Conservation (phyloP, 2,329 filamentous ascomycete species). For the Sporothrix globosa region DNA sequence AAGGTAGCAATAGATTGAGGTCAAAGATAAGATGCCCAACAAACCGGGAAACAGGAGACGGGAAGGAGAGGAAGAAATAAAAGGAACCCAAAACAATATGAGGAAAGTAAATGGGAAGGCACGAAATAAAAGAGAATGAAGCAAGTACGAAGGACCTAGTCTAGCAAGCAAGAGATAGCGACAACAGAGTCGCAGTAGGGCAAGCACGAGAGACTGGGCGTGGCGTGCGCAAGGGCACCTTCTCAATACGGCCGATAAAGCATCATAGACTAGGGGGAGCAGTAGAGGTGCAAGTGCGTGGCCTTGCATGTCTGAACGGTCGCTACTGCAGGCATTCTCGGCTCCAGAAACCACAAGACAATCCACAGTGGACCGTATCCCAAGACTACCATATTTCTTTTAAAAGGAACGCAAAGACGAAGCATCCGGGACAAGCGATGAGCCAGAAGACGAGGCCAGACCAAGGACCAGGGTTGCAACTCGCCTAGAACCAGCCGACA, state of each 20-base stretch:
- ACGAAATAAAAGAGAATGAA: not conserved
- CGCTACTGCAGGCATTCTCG: constrained; percentile 16
- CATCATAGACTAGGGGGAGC: too few species aligned
- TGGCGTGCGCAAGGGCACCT: constrained; percentile 18
- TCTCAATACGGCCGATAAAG: constrained; percentile 11
- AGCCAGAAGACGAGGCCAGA: not conserved
- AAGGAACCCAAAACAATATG: not conserved
- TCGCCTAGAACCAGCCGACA: not conserved
- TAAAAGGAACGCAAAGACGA: not conserved
- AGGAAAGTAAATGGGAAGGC: not conserved
- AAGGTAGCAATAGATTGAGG: constrained; percentile 2
- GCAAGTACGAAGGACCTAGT: not conserved
- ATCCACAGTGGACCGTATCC: not conserved
- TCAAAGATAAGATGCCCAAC: not conserved
- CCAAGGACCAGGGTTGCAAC: not conserved
- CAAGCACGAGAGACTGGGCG: not conserved
- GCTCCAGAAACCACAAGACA: not conserved
- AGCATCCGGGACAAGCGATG: not conserved
- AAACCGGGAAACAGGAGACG: not conserved
- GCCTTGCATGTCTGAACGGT: constrained; percentile 19
- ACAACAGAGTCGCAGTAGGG: not conserved
- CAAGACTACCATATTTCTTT: not conserved
- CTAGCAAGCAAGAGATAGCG: constrained; percentile 1
- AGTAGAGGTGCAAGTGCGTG: not conserved
- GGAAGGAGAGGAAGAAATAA: not conserved